A percentile compares a stretch with the other conserved stretches of the same genome.
Evolutionary conservation across 768 basidiomycete genomes (phyloP).

Genomic region (Sarcomyxa edulis): DNA sequence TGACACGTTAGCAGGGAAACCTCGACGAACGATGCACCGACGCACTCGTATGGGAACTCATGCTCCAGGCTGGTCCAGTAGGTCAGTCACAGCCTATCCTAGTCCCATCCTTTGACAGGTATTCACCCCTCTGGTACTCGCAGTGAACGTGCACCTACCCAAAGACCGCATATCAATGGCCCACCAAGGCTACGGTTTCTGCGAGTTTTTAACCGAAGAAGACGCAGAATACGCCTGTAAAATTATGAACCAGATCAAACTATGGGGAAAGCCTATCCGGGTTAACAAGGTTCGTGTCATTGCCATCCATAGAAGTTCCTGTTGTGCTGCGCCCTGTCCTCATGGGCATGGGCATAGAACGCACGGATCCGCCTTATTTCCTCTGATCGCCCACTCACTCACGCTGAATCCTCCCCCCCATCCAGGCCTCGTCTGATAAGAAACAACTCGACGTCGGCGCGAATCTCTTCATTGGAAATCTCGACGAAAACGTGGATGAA

Average conservation of each 20-base stretch:
- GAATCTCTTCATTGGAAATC: constrained; percentile 92
- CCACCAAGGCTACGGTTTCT: constrained; percentile 99
- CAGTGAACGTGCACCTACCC: constrained; percentile 96
- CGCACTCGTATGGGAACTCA: constrained; percentile 95
- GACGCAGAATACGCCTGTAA: constrained; percentile 99
- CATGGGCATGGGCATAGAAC: too few relatives aligned
- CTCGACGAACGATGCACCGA: constrained; percentile 94
- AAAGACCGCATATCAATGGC: constrained; percentile 98
- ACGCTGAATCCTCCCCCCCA: too few relatives aligned
- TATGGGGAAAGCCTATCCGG: constrained; percentile 97
- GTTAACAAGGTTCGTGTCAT: constrained; percentile 86
- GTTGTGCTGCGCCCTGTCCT: too few relatives aligned
- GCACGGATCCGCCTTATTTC: too few relatives aligned
- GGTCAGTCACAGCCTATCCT: constrained; percentile 47
- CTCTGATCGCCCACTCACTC: too few relatives aligned
- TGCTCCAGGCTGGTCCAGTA: constrained; percentile 98
- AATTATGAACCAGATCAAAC: constrained; percentile 99
- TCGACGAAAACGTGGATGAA: constrained; percentile 96
- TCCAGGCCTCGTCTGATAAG: constrained; percentile 98
- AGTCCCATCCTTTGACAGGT: too few relatives aligned
- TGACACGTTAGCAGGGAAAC: constrained; percentile 65
- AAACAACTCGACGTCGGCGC: constrained; percentile 98
- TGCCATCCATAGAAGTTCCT: too few relatives aligned
- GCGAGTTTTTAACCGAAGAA: constrained; percentile 98
- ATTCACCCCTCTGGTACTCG: too few relatives aligned